A percentile compares a stretch with the other conserved stretches of the same genome.
Evolutionary conservation across 1,284 basidiomycete species (phyloP).

Genomic region (Ceratobasidium sp.): DNA sequence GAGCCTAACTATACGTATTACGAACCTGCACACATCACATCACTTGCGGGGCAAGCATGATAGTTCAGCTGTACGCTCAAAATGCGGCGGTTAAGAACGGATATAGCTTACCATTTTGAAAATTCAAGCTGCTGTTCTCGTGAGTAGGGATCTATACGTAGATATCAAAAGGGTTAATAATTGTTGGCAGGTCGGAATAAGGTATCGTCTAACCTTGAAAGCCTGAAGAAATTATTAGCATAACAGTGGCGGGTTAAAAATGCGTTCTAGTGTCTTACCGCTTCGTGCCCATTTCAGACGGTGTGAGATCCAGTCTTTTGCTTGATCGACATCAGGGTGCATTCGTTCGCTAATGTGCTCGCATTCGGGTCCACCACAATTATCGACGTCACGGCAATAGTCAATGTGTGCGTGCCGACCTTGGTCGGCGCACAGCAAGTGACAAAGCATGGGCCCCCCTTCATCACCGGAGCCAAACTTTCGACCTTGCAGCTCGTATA

Average conservation of each 20-base stretch:
- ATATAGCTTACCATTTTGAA: constrained; percentile 63
- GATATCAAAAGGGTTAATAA: background rate
- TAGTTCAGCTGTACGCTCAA: background rate
- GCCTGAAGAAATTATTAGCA: constrained; percentile 6
- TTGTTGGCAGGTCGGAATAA: background rate
- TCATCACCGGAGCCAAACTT: constrained; percentile 67
- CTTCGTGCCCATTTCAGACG: constrained; percentile 63
- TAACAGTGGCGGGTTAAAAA: background rate
- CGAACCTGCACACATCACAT: constrained; percentile 64
- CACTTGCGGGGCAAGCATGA: constrained; percentile 53
- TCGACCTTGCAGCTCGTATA: constrained; percentile 64
- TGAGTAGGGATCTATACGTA: constrained; percentile 65
- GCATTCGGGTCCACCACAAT: constrained; percentile 59
- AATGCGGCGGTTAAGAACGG: too few relatives aligned
- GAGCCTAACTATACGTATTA: background rate
- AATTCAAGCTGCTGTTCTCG: constrained; percentile 64
- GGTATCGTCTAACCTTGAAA: constrained; percentile 31
- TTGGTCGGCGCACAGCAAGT: constrained; percentile 64
- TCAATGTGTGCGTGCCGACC: constrained; percentile 67
- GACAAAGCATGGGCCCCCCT: constrained; percentile 72
- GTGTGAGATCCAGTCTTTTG: constrained; percentile 68
- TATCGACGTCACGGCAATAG: constrained; percentile 58
- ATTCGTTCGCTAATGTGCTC: constrained; percentile 61
- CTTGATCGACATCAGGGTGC: constrained; percentile 58
- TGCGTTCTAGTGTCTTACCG: constrained; percentile 3